Conservation (phyloP, 2,329 filamentous ascomycete species). For the Trichoderma sp. region DNA sequence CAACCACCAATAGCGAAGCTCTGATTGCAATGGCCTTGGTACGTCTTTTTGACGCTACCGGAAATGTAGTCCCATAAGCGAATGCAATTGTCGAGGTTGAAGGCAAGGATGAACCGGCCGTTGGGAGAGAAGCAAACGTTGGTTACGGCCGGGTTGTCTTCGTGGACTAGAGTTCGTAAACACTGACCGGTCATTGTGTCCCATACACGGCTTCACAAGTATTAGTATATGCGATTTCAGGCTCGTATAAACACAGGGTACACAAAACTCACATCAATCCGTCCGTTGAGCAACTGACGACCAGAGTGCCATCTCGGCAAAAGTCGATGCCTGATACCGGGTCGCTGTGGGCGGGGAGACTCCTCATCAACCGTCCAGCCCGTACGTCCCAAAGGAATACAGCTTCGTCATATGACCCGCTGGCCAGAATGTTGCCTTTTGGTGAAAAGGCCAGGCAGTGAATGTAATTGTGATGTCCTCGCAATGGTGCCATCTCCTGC, state of each 20-base stretch:
- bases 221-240: neutral
- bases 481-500: slow-evolving; percentile 56
- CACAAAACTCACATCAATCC: slow-evolving; percentile 67
- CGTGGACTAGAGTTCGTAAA: slow-evolving; percentile 89
- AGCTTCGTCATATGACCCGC: slow-evolving; percentile 94
- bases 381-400: slow-evolving; percentile 96
- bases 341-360: slow-evolving; percentile 89
- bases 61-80: slow-evolving; percentile 94
- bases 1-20: slow-evolving; percentile 82
- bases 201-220: slow-evolving; percentile 70
- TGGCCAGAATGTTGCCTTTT: slow-evolving; percentile 95
- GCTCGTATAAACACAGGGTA: neutral
- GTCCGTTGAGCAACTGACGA: slow-evolving; percentile 88
- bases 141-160: slow-evolving; percentile 88
- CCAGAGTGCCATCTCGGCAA: slow-evolving; percentile 84
- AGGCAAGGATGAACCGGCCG: slow-evolving; percentile 87
- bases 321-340: slow-evolving; percentile 94
- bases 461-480: slow-evolving; percentile 94
- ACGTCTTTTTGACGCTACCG: slow-evolving; percentile 91
- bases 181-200: slow-evolving; percentile 95
- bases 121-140: slow-evolving; percentile 93
- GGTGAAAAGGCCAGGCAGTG: slow-evolving; percentile 95
- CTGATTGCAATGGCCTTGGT: slow-evolving; percentile 85
- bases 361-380: slow-evolving; percentile 82
- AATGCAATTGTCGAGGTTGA: slow-evolving; percentile 85